A percentile compares a stretch with the other conserved stretches of the same genome.
phyloP scores from a whole-genome alignment of 306 rosid genomes.

The Gynostemma pentaphyllum region DNA sequence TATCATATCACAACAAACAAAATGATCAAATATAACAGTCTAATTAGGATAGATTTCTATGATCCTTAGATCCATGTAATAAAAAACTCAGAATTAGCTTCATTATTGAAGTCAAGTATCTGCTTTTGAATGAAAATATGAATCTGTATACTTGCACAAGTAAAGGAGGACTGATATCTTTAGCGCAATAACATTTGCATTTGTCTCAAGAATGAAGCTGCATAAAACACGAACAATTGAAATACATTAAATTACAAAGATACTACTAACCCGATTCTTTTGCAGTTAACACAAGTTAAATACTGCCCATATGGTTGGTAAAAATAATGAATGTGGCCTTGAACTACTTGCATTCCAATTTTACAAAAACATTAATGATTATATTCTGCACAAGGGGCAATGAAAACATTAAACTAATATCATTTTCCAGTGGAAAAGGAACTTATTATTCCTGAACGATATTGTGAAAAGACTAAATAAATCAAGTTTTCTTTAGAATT shows the following conservation, averaged over 20 bases:
- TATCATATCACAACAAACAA: constrained; percentile 2
- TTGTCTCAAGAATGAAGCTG: constrained; percentile 87
- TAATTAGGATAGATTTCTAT: not conserved
- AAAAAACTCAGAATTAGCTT: not conserved
- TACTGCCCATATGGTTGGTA: not conserved
- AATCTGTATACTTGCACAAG: constrained; percentile 62
- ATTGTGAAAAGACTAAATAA: not conserved
- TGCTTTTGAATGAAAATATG: too few relatives aligned
- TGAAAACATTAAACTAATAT: too few relatives aligned
- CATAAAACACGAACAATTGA: not conserved
- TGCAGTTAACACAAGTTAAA: not conserved
- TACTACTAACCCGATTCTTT: too few relatives aligned
- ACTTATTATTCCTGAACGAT: not conserved
- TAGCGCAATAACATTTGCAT: constrained; percentile 61
- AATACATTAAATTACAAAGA: not conserved
- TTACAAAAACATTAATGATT: not conserved
- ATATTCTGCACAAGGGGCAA: not conserved
- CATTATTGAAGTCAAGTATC: too few relatives aligned
- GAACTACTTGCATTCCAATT: not conserved
- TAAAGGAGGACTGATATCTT: constrained; percentile 73
- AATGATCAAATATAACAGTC: not conserved
- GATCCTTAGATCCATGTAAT: not conserved
- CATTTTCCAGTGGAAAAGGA: too few relatives aligned
- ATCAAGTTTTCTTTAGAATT: too few relatives aligned
- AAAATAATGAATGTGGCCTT: not conserved